phyloP scores from a whole-genome alignment of 768 basidiomycete genomes.

The Exidia glandulosa region DNA sequence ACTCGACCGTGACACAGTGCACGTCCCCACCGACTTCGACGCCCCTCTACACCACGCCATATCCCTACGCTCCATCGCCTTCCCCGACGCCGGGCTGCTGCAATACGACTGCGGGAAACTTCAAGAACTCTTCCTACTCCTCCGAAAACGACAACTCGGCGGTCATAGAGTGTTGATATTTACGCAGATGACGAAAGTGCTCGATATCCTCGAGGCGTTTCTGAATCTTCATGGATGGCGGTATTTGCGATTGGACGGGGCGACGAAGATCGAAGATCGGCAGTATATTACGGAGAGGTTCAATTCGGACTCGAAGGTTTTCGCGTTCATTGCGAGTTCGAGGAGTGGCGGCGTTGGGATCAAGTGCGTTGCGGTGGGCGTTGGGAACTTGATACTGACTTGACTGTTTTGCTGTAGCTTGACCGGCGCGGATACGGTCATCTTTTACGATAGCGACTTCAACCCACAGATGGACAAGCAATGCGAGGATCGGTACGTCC shows the following conservation, averaged over 20 bases:
- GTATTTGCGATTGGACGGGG: slow-evolving; percentile 88
- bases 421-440: slow-evolving; percentile 87
- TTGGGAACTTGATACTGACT: neutral
- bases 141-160: slow-evolving; percentile 74
- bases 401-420: slow-evolving; percentile 33
- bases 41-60: slow-evolving; percentile 54
- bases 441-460: slow-evolving; percentile 97
- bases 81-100: slow-evolving; percentile 78
- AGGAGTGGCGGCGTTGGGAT: slow-evolving; percentile 83
- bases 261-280: slow-evolving; percentile 90
- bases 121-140: slow-evolving; percentile 65
- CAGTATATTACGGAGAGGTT: slow-evolving; percentile 83
- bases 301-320: slow-evolving; percentile 67
- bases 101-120: slow-evolving; percentile 97
- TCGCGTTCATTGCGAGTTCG: slow-evolving; percentile 83
- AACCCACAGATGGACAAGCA: slow-evolving; percentile 97
- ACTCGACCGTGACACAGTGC: slow-evolving; percentile 13
- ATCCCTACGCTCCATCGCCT: slow-evolving; percentile 85
- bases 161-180: slow-evolving; percentile 91
- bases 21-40: slow-evolving; percentile 43
- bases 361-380: slow-evolving; percentile 47
- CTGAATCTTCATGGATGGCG: slow-evolving; percentile 87
- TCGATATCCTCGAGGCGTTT: slow-evolving; percentile 91
- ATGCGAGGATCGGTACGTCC: slow-evolving; percentile 77
- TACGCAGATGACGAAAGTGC: slow-evolving; percentile 91